Conservation (phyloP, 176 grass and related monocot genomes). For the Pontederia crassipes region DNA sequence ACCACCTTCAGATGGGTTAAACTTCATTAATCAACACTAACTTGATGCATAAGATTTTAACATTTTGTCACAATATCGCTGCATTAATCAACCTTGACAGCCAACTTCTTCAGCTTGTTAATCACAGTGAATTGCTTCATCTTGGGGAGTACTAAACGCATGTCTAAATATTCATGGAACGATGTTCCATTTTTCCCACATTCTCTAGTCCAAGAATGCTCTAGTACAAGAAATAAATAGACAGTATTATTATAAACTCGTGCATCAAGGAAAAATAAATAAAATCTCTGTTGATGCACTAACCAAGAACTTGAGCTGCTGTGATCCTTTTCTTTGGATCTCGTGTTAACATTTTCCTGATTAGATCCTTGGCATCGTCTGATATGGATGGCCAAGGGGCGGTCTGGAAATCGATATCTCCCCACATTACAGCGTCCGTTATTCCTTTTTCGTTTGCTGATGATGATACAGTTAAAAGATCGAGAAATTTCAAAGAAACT, state of each 20-base stretch:
- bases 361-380: constrained; percentile 73
- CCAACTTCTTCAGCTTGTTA: constrained; percentile 99
- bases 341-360: constrained; percentile 79
- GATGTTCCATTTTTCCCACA: no score
- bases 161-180: constrained; percentile 87
- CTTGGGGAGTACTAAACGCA: constrained; percentile 85
- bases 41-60: neutral
- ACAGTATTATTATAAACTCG: no score
- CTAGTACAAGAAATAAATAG: constrained; percentile 40
- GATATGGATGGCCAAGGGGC: constrained; percentile 90
- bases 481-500: no score
- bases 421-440: constrained; percentile 73
- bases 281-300: neutral
- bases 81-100: constrained; percentile 48
- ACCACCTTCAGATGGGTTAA: constrained; percentile 48
- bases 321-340: constrained; percentile 96
- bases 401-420: constrained; percentile 84
- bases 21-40: constrained; percentile 11
- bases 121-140: constrained; percentile 98
- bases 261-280: no score
- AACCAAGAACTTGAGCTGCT: constrained; percentile 87
- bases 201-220: constrained; percentile 83
- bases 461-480: constrained; percentile 13
- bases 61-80: neutral
- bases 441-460: constrained; percentile 95